Base-by-base conservation (phyloP, 441 rosid genomes). In the Gossypium davidsonii region DNA sequence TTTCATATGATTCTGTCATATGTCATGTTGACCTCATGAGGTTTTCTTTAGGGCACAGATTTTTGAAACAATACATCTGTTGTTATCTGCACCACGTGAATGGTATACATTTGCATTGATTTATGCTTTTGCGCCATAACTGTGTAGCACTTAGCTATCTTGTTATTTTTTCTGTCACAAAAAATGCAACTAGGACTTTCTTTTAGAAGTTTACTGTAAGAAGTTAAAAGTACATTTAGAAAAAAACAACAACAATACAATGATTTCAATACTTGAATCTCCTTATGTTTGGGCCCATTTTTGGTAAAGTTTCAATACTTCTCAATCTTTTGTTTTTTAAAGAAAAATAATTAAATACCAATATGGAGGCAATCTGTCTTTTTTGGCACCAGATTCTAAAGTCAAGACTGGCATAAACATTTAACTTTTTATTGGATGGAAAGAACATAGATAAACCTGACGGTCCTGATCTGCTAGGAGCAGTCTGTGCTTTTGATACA, bases 91-190 rank as follows among this genome's bases (percentile, higher is more conserved):
- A 18, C 42, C 52, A 28, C 18, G 25, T 68, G 17, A 68, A 51
- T 10, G 34, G 1, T 49, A 66, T 46, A 25, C 18, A 48, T 67
- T 7, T 67, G 39, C 14, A 34, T 69, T 10, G 58, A 9, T 31
- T 39, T 52, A 51, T 31, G 46, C 17, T 12, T 46, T 48, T 14
- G 14, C 56, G 17, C 57, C 57, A 48, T 23, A 66, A 66, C 39
- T 46, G 44, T 55, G 55, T 67, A 49, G 39, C 59, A 15, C 71
- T 15, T 15, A 10, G 44, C 23, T 18, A 60, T n/a, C n/a, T 49
- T 67, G 12, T 46, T 42, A 46, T 46, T 66, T 66, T 21, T 66
- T 66, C 70, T 46, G 72, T 52, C 60, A 51, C 48, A 68, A 28
- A 10, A 17, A 53, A 31, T 34, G 53, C 18, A 51, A 68, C n/a